Conservation (phyloP, 1,284 basidiomycete genomes). For the Xerocomus nothofagi region DNA sequence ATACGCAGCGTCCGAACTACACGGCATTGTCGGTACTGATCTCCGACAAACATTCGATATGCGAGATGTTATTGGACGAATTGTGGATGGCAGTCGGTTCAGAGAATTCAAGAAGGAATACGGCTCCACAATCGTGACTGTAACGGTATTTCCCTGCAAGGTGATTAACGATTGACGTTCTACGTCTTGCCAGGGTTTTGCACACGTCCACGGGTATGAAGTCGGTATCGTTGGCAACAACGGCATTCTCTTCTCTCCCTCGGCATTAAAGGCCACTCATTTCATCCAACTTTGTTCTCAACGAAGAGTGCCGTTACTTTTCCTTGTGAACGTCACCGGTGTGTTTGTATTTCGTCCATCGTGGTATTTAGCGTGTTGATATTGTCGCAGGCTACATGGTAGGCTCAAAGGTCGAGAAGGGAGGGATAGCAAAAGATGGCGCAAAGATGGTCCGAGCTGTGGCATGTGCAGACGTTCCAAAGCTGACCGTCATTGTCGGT, state of each 20-base stretch:
- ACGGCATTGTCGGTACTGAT: slow-evolving; percentile 91
- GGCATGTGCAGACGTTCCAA: slow-evolving; percentile 91
- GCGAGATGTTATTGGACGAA: slow-evolving; percentile 87
- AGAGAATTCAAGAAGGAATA: slow-evolving; percentile 97
- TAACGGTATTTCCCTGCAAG: slow-evolving; percentile 36
- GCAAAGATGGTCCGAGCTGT: slow-evolving; percentile 98
- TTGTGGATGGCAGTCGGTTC: slow-evolving; percentile 91
- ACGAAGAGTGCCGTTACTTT: slow-evolving; percentile 84
- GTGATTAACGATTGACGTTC: slow-evolving; percentile 8
- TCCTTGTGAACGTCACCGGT: slow-evolving; percentile 92
- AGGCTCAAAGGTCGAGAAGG: slow-evolving; percentile 88
- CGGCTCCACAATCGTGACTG: slow-evolving; percentile 87
- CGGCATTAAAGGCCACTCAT: slow-evolving; percentile 91
- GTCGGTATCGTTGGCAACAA: slow-evolving; percentile 94
- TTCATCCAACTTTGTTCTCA: slow-evolving; percentile 96
- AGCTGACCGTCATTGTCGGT: slow-evolving; percentile 92
- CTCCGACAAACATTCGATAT: slow-evolving; percentile 89
- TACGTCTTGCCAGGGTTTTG: slow-evolving; percentile 69
- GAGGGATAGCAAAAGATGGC: slow-evolving; percentile 97
- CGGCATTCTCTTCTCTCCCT: slow-evolving; percentile 91
- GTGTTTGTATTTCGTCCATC: slow-evolving; percentile 27
- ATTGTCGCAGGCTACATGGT: slow-evolving; percentile 80
- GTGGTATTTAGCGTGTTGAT: slow-evolving; percentile 1
- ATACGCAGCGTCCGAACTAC: slow-evolving; percentile 79
- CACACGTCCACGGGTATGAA: slow-evolving; percentile 84